phyloP scores from a whole-genome alignment of 164 flowering plant species.

The Nelumbo lutea region DNA sequence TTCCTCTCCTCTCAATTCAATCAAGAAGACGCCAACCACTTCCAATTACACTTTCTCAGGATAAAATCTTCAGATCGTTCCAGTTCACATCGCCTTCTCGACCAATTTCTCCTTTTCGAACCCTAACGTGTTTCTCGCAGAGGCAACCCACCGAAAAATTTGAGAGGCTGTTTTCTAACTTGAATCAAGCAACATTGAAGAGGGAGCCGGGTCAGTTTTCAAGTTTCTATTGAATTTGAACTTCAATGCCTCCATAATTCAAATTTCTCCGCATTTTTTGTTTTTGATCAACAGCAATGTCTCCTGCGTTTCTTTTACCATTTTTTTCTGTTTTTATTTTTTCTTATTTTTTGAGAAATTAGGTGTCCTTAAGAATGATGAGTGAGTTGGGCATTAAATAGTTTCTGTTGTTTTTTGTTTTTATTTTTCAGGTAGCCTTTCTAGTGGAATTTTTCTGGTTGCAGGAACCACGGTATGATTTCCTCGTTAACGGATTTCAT shows the following conservation, averaged over 20 bases:
- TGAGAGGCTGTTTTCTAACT: conserved; percentile 81
- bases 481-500: neutral
- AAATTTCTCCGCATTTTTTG: neutral
- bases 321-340: neutral
- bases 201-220: conserved; percentile 60
- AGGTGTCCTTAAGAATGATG: neutral
- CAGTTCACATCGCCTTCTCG: conserved; percentile 1
- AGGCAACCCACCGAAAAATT: conserved; percentile 21
- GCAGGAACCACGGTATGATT: conserved; percentile 88
- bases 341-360: neutral
- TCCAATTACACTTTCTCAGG: neutral
- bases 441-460: conserved; percentile 66
- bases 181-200: conserved; percentile 71
- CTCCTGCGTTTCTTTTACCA: neutral
- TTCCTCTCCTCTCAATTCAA: neutral
- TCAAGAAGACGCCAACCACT: neutral
- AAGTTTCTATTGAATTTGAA: neutral
- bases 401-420: conserved; percentile 8
- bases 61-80: neutral
- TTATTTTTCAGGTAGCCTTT: conserved; percentile 58
- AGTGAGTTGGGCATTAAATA: neutral
- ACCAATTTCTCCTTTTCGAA: conserved; percentile 6
- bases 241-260: neutral
- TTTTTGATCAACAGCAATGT: neutral
- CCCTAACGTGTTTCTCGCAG: conserved; percentile 28